These are phyloP conservation scores for Trichocomaceae sp. DNA, from an alignment of 2,329 filamentous ascomycete species.

Conservation along the genomic window DNA sequence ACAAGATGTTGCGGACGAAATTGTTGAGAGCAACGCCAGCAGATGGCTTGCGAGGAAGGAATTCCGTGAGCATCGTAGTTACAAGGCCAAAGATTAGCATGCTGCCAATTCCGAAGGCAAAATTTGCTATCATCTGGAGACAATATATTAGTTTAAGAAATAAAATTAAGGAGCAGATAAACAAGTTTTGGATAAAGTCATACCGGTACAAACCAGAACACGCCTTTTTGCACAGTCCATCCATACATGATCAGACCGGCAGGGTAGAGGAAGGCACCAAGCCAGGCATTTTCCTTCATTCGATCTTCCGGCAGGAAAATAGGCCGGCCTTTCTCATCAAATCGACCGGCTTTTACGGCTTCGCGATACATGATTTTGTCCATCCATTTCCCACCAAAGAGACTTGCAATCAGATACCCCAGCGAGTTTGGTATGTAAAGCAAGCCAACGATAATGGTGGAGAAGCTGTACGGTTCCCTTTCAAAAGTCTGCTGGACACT, in stretches of 20 bases:
- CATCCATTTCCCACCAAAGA: constrained; percentile 69
- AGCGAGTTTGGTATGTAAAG: constrained; percentile 70
- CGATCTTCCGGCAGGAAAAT: constrained; percentile 71
- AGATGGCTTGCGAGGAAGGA: constrained; percentile 65
- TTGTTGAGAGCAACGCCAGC: constrained; percentile 75
- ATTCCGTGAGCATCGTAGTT: constrained; percentile 80
- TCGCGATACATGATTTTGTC: constrained; percentile 74
- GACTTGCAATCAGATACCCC: constrained; percentile 63
- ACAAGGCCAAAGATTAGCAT: constrained; percentile 72
- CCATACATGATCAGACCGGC: constrained; percentile 67
- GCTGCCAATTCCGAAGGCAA: constrained; percentile 67
- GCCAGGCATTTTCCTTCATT: constrained; percentile 75
- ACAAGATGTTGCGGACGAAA: constrained; percentile 71
- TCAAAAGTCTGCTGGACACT: constrained; percentile 66
- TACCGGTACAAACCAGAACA: constrained; percentile 57
- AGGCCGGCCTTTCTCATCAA: constrained; percentile 59
- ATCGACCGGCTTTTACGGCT: constrained; percentile 62
- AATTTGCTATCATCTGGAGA: constrained; percentile 53
- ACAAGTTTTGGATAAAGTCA: constrained; percentile 15
- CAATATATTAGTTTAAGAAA: too few species aligned
- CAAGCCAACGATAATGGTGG: constrained; percentile 62
- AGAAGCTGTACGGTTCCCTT: constrained; percentile 60
- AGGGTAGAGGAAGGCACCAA: constrained; percentile 65
- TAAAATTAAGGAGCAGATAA: neutral
- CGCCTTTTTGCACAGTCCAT: constrained; percentile 60